Base-by-base conservation (phyloP, 257 asterid genomes). In the Parsonsia alboflavescens region DNA sequence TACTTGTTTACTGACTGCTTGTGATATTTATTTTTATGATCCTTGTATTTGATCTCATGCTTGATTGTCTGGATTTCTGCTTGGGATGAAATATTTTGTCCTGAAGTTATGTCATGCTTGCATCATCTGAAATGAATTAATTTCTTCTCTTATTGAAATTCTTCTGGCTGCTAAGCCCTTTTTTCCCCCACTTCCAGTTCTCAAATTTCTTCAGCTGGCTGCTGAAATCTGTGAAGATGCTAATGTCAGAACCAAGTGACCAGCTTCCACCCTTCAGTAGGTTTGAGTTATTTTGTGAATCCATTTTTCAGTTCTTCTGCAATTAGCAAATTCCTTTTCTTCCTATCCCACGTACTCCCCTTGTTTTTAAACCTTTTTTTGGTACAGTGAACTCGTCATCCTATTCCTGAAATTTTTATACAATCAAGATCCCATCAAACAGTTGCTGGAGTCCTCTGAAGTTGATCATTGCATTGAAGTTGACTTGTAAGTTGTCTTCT, bases 171-270 rank as follows among this genome's bases (percentile, higher is more conserved):
- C 84, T 83, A 73, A 79, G 78, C 75, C 56, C 79, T 84, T 67
- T 69, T 72, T 21, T 42, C 15, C 0, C 8, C n/a, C 12, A 2
- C 28, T 65, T 78, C 69, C 89, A 95, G 99, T 95, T 90, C 79
- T 90, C 99, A 77, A 95, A 92, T 83, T 95, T 95, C 85, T 92
- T 95, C 96, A 89, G 87, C 84, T 95, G 99, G 99, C 97, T 95
- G 84, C 91, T 88, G 75, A 95, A 90, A 84, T 89, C 88, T 57
- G 94, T 88, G 82, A 92, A 90, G 91, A 88, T 88, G 65, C 88
- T 95, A 73, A 90, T 90, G 97, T 91, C 99, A 44, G 99, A 95
- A 83, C 96, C 97, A 78, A 88, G 93, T 70, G 97, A 95, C 80
- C 96, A 90, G 80, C 92, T 89, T 83, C 84, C 78, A 79, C 98